Base-by-base conservation (phyloP, 305 asterid genomes). In the Fraxinus velutina region DNA sequence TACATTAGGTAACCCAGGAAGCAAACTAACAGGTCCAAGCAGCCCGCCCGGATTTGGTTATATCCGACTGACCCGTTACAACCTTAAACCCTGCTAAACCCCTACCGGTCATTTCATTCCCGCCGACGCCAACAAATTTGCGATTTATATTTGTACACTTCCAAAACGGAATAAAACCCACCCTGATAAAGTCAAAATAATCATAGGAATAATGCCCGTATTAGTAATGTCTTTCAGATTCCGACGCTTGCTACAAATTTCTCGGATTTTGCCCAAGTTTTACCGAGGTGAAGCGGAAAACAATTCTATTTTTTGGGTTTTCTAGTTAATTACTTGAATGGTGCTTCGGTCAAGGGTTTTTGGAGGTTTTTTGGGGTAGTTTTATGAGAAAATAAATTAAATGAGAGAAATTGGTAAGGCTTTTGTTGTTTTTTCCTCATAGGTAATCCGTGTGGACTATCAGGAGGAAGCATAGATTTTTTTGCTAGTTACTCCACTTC, bases 151-250 rank as follows among this genome's bases (percentile, higher is more conserved):
- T 6, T 17, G 4, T 13, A 62, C 33, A 64, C 34, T n/a, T 21
- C 30, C 71, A 62, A 60, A 24, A 3, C 33, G 15, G n/a, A 62
- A 62, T 21, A 3, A 62, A 21, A 29, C 32, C 32, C 32, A 62
- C 33, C 72, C 0, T 22, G 6, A 8, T 19, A 80, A 22, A 80
- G 74, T 33, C 30, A 64, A 55, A 13, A 39, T 7, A 33, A 13
- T 57, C 15, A 10, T 19, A 42, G 75, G 71, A 37, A 52, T 71
- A 55, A 62, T 64, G 30, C 12, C 72, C 10, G 6, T 24, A 17
- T 27, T 27, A 12, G 83, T 78, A 82, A 89, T 89, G 92, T 79
- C 74, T 72, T 78, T 75, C 78, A 83, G 89, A 81, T 79, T 84
- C 42, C 88, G 86, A 81, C 85, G 87, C 19, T 22, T 81, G 80